A percentile compares a stretch with the other conserved stretches of the same genome.
Conservation (phyloP, 495 filamentous ascomycete genomes). For the Geoglossum glabrum region DNA sequence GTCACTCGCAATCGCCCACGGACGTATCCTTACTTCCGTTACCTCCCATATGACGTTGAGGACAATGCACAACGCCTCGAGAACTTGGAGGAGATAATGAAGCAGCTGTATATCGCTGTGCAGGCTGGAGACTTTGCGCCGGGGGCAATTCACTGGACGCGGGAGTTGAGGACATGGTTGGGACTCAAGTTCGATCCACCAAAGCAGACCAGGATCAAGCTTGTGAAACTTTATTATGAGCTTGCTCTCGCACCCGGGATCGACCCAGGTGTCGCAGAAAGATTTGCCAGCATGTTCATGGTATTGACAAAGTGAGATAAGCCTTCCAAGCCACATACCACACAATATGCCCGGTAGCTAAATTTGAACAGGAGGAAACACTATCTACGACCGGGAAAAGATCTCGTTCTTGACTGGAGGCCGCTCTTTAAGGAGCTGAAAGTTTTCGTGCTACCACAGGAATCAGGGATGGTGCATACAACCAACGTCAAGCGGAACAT, state of each 20-base stretch:
- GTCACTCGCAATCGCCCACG: conserved; percentile 54
- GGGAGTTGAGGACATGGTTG: conserved; percentile 88
- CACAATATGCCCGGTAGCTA: conserved; percentile 9
- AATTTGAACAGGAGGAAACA: conserved; percentile 59
- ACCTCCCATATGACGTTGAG: conserved; percentile 76
- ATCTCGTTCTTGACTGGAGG: conserved; percentile 80
- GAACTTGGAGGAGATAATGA: conserved; percentile 66
- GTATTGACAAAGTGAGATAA: conserved; percentile 55
- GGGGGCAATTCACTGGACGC: conserved; percentile 90
- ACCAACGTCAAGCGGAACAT: conserved; percentile 45
- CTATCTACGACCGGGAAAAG: conserved; percentile 73
- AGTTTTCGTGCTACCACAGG: conserved; percentile 63
- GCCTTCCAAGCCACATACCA: conserved; percentile 7
- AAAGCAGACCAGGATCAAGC: conserved; percentile 54
- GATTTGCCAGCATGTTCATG: conserved; percentile 94
- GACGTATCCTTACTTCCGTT: conserved; percentile 77
- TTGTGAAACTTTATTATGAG: conserved; percentile 86
- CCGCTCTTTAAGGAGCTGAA: conserved; percentile 86
- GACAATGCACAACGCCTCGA: conserved; percentile 48
- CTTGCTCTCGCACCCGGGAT: conserved; percentile 79
- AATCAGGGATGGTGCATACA: conserved; percentile 44
- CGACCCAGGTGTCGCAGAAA: conserved; percentile 59
- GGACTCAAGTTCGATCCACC: conserved; percentile 92
- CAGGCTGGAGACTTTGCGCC: conserved; percentile 85
- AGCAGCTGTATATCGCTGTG: conserved; percentile 77